Percentiles rank a stretch among this genome's conserved stretches.
These are phyloP conservation scores for Aspergillus sp. DNA, from an alignment of 2,329 filamentous ascomycete species.

Conservation along the genomic window DNA sequence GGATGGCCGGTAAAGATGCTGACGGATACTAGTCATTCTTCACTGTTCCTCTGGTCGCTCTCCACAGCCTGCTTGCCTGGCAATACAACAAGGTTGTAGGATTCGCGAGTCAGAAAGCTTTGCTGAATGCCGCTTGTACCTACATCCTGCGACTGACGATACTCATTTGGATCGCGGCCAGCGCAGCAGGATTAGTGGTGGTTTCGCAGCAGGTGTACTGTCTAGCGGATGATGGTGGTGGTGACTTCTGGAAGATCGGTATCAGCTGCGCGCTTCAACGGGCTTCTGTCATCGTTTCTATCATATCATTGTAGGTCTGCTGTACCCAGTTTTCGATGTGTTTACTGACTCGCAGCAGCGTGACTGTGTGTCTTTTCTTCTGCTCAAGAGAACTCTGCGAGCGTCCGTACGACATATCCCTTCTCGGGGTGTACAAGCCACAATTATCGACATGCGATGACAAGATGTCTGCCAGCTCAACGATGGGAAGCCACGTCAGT, in stretches of 20 bases:
- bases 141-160: conserved; percentile 39
- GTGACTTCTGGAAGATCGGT: conserved; percentile 38
- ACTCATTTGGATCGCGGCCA: conserved; percentile 40
- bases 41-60: conserved; percentile 37
- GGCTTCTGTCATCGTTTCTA: conserved; percentile 34
- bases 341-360: conserved; percentile 22
- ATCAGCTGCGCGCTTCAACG: conserved; percentile 41
- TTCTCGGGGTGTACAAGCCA: conserved; percentile 38
- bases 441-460: conserved; percentile 24
- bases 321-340: too few species aligned
- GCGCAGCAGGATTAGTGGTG: conserved; percentile 40
- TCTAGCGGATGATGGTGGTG: conserved; percentile 27
- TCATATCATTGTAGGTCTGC: conserved; percentile 38
- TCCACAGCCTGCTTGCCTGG: conserved; percentile 44
- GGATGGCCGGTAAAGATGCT: neutral
- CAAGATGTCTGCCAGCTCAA: conserved; percentile 36
- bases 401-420: conserved; percentile 40
- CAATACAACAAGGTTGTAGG: conserved; percentile 37
- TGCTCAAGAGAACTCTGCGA: conserved; percentile 41
- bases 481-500: conserved; percentile 39
- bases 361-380: conserved; percentile 40
- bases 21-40: conserved; percentile 34
- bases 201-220: conserved; percentile 39
- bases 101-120: conserved; percentile 33
- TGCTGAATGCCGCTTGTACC: conserved; percentile 36